Evolutionary conservation across 257 asterid species (phyloP).

Genomic region (Lantana camara): DNA sequence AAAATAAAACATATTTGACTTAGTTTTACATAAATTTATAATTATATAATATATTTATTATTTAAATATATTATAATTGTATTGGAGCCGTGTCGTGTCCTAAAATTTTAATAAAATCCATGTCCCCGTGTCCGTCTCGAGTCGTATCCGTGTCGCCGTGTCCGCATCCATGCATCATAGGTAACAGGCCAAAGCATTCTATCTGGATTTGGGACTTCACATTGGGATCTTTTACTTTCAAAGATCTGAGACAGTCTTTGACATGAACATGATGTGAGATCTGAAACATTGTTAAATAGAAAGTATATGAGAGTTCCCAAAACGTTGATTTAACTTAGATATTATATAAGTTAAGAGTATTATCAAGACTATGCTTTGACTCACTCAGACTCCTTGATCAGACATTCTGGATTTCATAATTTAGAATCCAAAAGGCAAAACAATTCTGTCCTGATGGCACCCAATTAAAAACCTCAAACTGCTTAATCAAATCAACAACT

Average conservation of each 20-base stretch:
- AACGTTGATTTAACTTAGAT: slow-evolving; percentile 6
- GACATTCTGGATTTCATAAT: not conserved
- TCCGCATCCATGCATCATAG: no score
- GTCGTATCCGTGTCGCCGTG: no score
- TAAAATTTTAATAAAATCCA: no score
- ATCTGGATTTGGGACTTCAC: not conserved
- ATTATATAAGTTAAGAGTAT: not conserved
- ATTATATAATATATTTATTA: no score
- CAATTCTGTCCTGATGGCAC: not conserved
- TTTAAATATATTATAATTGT: no score
- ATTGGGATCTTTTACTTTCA: not conserved
- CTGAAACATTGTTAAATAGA: not conserved
- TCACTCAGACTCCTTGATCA: slow-evolving; percentile 12
- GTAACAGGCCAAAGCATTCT: not conserved
- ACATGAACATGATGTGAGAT: slow-evolving; percentile 8
- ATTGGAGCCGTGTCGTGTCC: no score
- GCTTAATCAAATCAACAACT: slow-evolving; percentile 16
- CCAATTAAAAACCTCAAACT: slow-evolving; percentile 13
- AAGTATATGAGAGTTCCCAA: not conserved
- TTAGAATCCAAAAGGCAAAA: not conserved
- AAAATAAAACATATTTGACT: no score
- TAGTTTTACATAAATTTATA: no score
- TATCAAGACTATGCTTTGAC: not conserved
- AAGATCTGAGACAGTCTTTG: not conserved
- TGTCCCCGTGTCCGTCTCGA: no score